Conservation (phyloP, 768 basidiomycete genomes). For the Tricholoma flavovirens region DNA sequence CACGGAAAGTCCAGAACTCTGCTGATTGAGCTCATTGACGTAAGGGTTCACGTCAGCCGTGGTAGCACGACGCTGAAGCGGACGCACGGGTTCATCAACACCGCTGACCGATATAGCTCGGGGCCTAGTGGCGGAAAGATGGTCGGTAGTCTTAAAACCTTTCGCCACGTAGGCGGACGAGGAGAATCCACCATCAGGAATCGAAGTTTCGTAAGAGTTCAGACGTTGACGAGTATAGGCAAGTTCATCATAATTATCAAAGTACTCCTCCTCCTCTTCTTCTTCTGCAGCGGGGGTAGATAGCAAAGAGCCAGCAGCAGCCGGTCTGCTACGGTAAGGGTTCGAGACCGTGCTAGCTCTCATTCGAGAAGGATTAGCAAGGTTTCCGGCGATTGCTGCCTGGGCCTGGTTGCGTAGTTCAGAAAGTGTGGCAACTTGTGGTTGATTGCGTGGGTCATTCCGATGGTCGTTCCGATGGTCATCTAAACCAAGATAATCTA, state of each 20-base stretch:
- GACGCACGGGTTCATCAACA: slow-evolving; percentile 73
- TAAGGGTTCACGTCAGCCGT: slow-evolving; percentile 53
- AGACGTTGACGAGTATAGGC: slow-evolving; percentile 52
- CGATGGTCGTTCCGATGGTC: slow-evolving; percentile 39
- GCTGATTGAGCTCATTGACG: slow-evolving; percentile 48
- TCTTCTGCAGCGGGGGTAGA: slow-evolving; percentile 66
- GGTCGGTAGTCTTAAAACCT: slow-evolving; percentile 71
- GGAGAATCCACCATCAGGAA: slow-evolving; percentile 45
- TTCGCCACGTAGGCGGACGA: slow-evolving; percentile 61
- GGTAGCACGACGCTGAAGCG: slow-evolving; percentile 59
- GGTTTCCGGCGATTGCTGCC: slow-evolving; percentile 80
- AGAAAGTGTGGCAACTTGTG: slow-evolving; percentile 83
- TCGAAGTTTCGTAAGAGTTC: slow-evolving; percentile 54
- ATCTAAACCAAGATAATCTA: slow-evolving; percentile 95
- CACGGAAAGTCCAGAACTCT: slow-evolving; percentile 32
- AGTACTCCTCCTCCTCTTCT: slow-evolving; percentile 74
- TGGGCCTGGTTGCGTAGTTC: slow-evolving; percentile 88
- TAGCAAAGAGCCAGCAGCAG: slow-evolving; percentile 54
- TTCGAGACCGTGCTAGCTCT: slow-evolving; percentile 92
- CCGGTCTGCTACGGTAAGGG: slow-evolving; percentile 72
- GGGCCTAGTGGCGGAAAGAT: slow-evolving; percentile 57
- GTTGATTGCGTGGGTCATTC: slow-evolving; percentile 26
- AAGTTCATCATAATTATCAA: slow-evolving; percentile 52
- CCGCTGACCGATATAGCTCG: slow-evolving; percentile 87
- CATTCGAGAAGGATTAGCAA: slow-evolving; percentile 72